Conservation (phyloP, 2,329 filamentous ascomycete species). For the Neoarthrinium moseri region DNA sequence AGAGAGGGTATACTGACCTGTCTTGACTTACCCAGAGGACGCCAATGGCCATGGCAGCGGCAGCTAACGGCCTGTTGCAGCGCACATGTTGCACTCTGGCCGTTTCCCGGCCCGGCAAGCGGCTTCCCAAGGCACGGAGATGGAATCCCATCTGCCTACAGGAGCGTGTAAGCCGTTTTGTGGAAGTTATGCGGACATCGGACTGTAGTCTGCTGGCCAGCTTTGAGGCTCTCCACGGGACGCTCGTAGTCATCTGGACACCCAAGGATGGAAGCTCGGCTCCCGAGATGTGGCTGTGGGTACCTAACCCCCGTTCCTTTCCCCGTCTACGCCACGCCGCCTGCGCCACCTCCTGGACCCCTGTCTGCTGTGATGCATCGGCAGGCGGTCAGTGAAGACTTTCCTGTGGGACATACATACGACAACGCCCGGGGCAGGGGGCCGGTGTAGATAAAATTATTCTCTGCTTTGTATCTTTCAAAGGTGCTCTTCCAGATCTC, state of each 20-base stretch:
- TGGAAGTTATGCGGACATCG: constrained; percentile 2
- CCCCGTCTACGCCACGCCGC: too few relatives aligned
- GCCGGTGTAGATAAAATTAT: too few relatives aligned
- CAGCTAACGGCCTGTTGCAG: constrained; percentile 6
- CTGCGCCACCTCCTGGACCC: too few relatives aligned
- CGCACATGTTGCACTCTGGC: constrained; percentile 6
- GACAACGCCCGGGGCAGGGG: too few relatives aligned
- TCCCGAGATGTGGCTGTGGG: neutral
- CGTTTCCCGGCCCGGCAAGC: neutral
- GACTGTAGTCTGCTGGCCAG: neutral
- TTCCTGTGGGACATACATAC: too few relatives aligned
- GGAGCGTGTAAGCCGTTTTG: neutral
- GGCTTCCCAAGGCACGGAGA: neutral
- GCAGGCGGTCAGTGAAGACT: too few relatives aligned
- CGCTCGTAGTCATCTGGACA: constrained; percentile 1
- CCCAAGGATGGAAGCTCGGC: neutral
- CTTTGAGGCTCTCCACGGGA: neutral
- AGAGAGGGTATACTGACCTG: constrained; percentile 5
- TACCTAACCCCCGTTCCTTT: too few relatives aligned
- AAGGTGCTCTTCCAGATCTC: too few relatives aligned
- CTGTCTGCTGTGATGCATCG: too few relatives aligned
- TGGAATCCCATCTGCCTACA: neutral
- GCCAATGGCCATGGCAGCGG: constrained; percentile 1
- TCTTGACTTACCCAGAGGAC: constrained; percentile 5
- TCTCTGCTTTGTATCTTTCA: too few relatives aligned